Evolutionary conservation across 2,329 filamentous ascomycete genomes (phyloP), one percentile per base, ranked within the genome.

Genomic region (Fusarium pseudocircinatum): DNA sequence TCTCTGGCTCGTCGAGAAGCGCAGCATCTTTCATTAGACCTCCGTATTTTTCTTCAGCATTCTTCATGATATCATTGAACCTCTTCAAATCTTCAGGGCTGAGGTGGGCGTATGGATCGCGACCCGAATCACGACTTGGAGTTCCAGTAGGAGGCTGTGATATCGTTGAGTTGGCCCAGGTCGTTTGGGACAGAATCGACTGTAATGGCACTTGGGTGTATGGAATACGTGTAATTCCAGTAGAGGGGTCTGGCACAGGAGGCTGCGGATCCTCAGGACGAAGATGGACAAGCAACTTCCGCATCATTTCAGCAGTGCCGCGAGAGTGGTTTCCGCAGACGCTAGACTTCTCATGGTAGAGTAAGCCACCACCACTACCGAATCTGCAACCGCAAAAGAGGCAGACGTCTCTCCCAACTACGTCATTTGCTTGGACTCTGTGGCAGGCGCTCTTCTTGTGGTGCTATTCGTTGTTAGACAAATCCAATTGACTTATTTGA

Each of bases 51-150:
- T 77, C 75, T 42, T 83, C 82, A 2, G 77, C 77, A 8, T 54
- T 30, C 32, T 50, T 72, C 80, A 83, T 80, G 36, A 80, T 78
- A 2, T 40, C 34, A 7, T 82, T 76, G 37, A 83, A 79, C 5
- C 43, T 42, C 11, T 24, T 49, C 22, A 68, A 67, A n/a, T 78
- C 53, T 6, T 80, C 67, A 2, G 79, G 69, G 0, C 79, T 80
- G 10, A 89, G 80, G 59, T 87, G 85, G 2, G 78, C 79, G 64
- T 89, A 89, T 0, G 86, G 84, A 40, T 86, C 82, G 9, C 78
- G 69, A 4, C 75, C 70, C 34, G 85, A 83, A 42, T 86, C 82
- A 12, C 78, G 69, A 6, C 74, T 70, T 34, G 75, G 77, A 9
- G 76, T 67, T 4, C 60, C 39, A 36, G 40, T 54, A 49, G 59